Percentiles rank a stretch among this genome's conserved stretches.
Conservation (phyloP, 2,329 filamentous ascomycete species). For the Zelopaecilomyces penicillatus region DNA sequence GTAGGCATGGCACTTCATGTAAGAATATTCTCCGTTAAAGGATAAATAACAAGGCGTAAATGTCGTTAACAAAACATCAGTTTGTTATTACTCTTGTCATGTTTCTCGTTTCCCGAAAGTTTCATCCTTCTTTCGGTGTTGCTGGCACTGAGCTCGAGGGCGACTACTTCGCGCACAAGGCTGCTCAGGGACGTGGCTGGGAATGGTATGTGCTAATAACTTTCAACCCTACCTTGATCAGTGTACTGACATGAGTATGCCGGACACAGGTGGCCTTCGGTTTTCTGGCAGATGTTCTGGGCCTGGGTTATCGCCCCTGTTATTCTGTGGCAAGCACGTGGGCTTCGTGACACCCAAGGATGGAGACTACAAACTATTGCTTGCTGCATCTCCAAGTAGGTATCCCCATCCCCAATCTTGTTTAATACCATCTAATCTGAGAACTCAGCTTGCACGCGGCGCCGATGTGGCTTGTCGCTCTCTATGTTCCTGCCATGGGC, state of each 20-base stretch:
- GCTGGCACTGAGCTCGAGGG: conserved; percentile 53
- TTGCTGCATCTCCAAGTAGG: conserved; percentile 38
- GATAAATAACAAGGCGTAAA: neutral
- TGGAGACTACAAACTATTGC: conserved; percentile 57
- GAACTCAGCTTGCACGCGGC: conserved; percentile 50
- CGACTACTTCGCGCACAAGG: conserved; percentile 41
- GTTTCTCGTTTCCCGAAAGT: conserved; percentile 57
- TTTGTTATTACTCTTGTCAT: conserved; percentile 49
- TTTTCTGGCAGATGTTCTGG: conserved; percentile 58
- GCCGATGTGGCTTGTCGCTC: conserved; percentile 58
- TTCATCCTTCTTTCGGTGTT: conserved; percentile 52
- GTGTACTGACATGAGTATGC: no score
- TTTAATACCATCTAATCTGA: neutral
- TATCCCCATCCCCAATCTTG: conserved; percentile 4
- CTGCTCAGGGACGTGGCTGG: conserved; percentile 44
- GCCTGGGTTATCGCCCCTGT: conserved; percentile 53
- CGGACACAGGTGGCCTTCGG: conserved; percentile 46
- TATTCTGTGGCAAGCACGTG: conserved; percentile 52
- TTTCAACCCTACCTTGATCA: neutral
- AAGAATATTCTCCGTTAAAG: conserved; percentile 11
- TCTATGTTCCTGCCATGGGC: conserved; percentile 43
- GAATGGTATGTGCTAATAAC: conserved; percentile 45
- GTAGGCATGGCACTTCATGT: conserved; percentile 51
- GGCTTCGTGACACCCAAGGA: conserved; percentile 55
- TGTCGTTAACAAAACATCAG: conserved; percentile 25